These are phyloP conservation scores for Incumbomyces lentus DNA, from an alignment of 2,329 filamentous ascomycete species.

Conservation along the genomic window DNA sequence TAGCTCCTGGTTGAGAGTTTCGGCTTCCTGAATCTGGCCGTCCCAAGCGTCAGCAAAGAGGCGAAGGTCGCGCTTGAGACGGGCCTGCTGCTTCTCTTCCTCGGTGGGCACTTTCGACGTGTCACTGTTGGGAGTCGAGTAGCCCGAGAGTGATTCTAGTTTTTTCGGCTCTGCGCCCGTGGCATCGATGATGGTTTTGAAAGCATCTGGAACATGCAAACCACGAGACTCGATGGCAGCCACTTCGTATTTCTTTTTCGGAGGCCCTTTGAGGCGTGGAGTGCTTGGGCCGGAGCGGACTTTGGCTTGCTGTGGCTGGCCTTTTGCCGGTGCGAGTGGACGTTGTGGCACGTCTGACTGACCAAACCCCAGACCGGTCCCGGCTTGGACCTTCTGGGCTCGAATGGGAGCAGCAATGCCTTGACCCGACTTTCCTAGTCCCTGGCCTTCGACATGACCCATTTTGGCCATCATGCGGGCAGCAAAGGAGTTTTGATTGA, in stretches of 20 bases:
- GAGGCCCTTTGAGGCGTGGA: constrained; percentile 44
- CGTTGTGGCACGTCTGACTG: constrained; percentile 81
- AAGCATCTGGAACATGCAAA: constrained; percentile 76
- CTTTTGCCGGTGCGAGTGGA: constrained; percentile 50
- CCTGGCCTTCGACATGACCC: constrained; percentile 80
- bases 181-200: constrained; percentile 84
- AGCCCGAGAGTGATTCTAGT: constrained; percentile 67
- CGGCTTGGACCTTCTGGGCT: constrained; percentile 74
- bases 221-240: constrained; percentile 73
- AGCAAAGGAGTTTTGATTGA: constrained; percentile 62
- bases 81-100: constrained; percentile 62
- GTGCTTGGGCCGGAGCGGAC: constrained; percentile 50
- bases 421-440: constrained; percentile 70
- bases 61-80: constrained; percentile 71
- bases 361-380: constrained; percentile 76
- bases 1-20: constrained; percentile 65
- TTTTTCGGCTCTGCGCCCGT: constrained; percentile 72
- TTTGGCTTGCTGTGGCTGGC: constrained; percentile 38
- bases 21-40: constrained; percentile 49
- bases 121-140: constrained; percentile 55
- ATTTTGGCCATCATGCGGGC: constrained; percentile 98
- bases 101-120: constrained; percentile 50
- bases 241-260: constrained; percentile 71
- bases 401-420: constrained; percentile 87
- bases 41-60: constrained; percentile 91